These are phyloP conservation scores for Pisolithus tinctorius DNA, from an alignment of 768 basidiomycete genomes.

Conservation along the genomic window DNA sequence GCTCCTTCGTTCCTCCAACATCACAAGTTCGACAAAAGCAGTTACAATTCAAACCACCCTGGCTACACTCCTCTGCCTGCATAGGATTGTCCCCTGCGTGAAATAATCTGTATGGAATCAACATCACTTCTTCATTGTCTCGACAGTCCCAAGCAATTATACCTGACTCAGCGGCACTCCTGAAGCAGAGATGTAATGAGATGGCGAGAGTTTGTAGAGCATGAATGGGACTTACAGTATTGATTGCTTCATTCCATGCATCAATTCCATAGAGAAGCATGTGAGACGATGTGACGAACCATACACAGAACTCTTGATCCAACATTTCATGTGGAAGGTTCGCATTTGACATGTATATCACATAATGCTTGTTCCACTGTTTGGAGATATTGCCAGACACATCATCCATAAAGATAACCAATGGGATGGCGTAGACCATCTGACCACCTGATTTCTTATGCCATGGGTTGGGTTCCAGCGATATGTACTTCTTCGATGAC, in stretches of 20 bases:
- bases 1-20: constrained; percentile 28
- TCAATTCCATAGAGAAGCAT: constrained; percentile 33
- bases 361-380: constrained; percentile 41
- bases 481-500: background rate
- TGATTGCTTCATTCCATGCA: constrained; percentile 23
- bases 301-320: constrained; percentile 7
- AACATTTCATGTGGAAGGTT: constrained; percentile 31
- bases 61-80: constrained; percentile 18
- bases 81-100: constrained; percentile 34
- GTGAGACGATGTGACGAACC: constrained; percentile 33
- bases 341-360: constrained; percentile 31
- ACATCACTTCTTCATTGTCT: constrained; percentile 13
- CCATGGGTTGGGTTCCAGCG: background rate
- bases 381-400: constrained; percentile 40
- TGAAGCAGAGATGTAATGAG: too few relatives aligned
- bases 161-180: background rate
- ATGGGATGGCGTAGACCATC: background rate
- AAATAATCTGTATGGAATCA: constrained; percentile 17
- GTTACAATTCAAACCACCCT: constrained; percentile 37
- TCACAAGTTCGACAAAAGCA: constrained; percentile 34
- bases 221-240: constrained; percentile 28
- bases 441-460: background rate
- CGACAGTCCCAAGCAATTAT: constrained; percentile 26
- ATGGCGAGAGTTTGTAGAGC: too few relatives aligned
- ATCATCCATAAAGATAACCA: constrained; percentile 26